Evolutionary conservation across 768 basidiomycete species (phyloP).

Genomic region (Daedalea quercina): DNA sequence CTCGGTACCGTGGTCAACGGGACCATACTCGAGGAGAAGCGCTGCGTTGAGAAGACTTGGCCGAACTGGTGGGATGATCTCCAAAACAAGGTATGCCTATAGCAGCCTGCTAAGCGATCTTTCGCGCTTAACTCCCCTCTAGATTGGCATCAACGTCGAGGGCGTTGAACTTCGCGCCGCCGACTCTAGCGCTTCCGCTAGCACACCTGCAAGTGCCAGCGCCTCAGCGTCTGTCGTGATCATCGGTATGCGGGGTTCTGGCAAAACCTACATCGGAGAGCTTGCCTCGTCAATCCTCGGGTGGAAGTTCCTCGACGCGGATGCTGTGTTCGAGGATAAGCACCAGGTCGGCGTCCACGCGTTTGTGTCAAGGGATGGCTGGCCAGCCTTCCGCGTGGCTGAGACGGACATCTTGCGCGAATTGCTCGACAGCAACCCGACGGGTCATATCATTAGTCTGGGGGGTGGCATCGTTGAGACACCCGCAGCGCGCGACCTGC

Average conservation of each 20-base stretch:
- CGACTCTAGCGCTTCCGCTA: slow-evolving; percentile 36
- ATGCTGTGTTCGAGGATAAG: slow-evolving; percentile 64
- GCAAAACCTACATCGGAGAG: slow-evolving; percentile 84
- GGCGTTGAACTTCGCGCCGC: slow-evolving; percentile 67
- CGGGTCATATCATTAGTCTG: slow-evolving; percentile 75
- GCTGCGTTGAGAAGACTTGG: slow-evolving; percentile 99
- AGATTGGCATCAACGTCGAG: slow-evolving; percentile 87
- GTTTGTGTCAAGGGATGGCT: slow-evolving; percentile 79
- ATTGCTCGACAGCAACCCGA: slow-evolving; percentile 48
- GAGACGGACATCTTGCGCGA: slow-evolving; percentile 68
- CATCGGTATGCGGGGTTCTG: slow-evolving; percentile 95
- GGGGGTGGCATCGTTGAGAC: slow-evolving; percentile 96
- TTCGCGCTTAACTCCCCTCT: slow-evolving; percentile 5
- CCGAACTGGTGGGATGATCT: slow-evolving; percentile 99
- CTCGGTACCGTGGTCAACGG: slow-evolving; percentile 65
- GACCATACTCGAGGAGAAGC: slow-evolving; percentile 89
- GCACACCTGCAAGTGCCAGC: slow-evolving; percentile 25
- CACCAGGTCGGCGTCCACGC: slow-evolving; percentile 56
- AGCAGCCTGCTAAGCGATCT: background rate
- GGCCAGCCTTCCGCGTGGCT: slow-evolving; percentile 82
- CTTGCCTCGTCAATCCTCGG: slow-evolving; percentile 68
- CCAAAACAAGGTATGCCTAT: slow-evolving; percentile 70
- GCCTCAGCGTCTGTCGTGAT: slow-evolving; percentile 60
- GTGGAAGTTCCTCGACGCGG: slow-evolving; percentile 81
- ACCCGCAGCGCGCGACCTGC: slow-evolving; percentile 59